Percentiles rank a stretch among this genome's conserved stretches.
phyloP scores from a whole-genome alignment of 495 filamentous ascomycete species.

The Wilcoxina mikolae region DNA sequence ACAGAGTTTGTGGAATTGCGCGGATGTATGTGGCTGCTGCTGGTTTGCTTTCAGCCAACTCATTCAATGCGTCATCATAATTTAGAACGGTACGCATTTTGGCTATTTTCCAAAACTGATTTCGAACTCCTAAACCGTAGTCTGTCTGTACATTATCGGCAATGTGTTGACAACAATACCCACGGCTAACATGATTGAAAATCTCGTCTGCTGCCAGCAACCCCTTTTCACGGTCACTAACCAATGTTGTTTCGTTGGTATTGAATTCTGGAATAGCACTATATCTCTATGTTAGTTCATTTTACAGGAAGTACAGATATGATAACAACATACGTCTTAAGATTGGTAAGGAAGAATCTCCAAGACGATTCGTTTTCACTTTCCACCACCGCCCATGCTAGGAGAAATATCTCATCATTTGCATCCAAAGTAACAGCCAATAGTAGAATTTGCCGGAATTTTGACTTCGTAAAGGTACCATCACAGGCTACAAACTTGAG shows the following conservation, averaged over 20 bases:
- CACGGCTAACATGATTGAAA: background rate
- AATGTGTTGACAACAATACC: background rate
- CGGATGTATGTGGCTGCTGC: background rate
- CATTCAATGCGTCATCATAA: background rate
- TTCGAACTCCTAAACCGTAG: background rate
- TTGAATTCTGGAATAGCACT: constrained; percentile 9
- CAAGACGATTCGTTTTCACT: constrained; percentile 14
- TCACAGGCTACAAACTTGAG: constrained; percentile 6
- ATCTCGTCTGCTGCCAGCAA: background rate
- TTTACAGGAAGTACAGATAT: background rate
- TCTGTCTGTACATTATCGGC: constrained; percentile 5
- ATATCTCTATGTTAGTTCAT: background rate
- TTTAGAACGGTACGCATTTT: background rate
- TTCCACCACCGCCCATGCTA: constrained; percentile 17
- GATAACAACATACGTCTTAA: background rate
- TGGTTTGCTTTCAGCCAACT: background rate
- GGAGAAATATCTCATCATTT: constrained; percentile 8
- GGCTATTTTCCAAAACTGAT: constrained; percentile 7
- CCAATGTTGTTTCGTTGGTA: background rate
- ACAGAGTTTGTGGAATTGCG: background rate
- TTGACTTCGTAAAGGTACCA: constrained; percentile 14
- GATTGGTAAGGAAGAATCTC: constrained; percentile 9
- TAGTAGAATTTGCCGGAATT: constrained; percentile 9
- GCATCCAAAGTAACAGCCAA: constrained; percentile 13
- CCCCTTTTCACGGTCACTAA: constrained; percentile 10